phyloP scores from a whole-genome alignment of 2,329 filamentous ascomycete genomes.

The Madurella mycetomatis region DNA sequence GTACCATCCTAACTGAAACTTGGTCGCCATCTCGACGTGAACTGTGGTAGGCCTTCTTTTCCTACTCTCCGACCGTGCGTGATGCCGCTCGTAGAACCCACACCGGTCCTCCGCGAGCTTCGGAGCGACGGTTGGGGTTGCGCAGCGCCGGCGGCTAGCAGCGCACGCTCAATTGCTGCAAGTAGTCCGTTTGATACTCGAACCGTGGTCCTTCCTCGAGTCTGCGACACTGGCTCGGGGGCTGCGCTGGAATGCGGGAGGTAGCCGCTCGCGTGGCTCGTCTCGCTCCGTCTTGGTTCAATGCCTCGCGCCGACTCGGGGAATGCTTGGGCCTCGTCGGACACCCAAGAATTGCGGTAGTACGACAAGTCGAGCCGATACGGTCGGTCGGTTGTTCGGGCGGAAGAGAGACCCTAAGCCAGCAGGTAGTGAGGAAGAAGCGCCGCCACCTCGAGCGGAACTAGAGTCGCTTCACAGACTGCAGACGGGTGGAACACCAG shows the following conservation, averaged over 20 bases:
- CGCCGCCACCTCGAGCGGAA: not conserved
- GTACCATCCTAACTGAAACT: constrained; percentile 47
- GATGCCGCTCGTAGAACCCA: constrained; percentile 18
- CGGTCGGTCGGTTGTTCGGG: not conserved
- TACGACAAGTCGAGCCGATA: not conserved
- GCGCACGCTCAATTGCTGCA: not conserved
- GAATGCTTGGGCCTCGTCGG: not conserved
- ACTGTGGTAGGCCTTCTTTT: not conserved
- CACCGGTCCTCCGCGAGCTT: constrained; percentile 25
- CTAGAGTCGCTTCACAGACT: constrained; percentile 2
- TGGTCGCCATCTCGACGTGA: constrained; percentile 28
- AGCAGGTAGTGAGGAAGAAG: constrained; percentile 6
- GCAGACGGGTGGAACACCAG: constrained; percentile 1
- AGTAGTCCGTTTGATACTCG: not conserved
- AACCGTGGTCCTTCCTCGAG: not conserved
- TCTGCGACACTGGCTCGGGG: not conserved
- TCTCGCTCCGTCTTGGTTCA: constrained; percentile 2
- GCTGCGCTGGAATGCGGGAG: constrained; percentile 15
- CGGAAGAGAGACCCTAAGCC: not conserved
- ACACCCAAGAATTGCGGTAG: not conserved
- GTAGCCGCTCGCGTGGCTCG: constrained; percentile 2
- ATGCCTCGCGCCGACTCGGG: constrained; percentile 1
- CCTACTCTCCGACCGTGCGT: not conserved
- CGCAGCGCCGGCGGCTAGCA: constrained; percentile 8
- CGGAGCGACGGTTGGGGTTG: constrained; percentile 25